These are phyloP conservation scores for Euphrasia arctica DNA, from an alignment of 305 asterid species.

Conservation along the genomic window DNA sequence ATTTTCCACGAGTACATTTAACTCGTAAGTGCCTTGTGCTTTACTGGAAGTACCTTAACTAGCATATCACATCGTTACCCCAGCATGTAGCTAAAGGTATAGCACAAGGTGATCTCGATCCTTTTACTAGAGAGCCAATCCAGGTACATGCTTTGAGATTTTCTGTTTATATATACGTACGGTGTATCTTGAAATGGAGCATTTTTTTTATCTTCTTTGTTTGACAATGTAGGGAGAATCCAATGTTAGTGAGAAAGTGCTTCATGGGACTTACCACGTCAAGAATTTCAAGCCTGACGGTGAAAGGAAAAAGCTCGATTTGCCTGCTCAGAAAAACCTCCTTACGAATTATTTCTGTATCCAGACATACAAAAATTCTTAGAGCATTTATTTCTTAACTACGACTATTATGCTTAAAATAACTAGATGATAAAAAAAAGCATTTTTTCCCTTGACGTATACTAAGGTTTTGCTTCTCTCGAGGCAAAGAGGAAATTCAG, in stretches of 20 bases:
- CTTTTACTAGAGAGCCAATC: constrained; percentile 70
- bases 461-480: constrained; percentile 74
- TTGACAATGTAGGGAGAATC: constrained; percentile 39
- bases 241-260: constrained; percentile 35
- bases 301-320: constrained; percentile 63
- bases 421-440: not conserved
- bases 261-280: constrained; percentile 46
- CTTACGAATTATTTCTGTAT: constrained; percentile 93
- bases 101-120: constrained; percentile 85
- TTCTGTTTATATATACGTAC: constrained; percentile 1
- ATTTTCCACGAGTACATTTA: constrained; percentile 17
- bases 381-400: constrained; percentile 17
- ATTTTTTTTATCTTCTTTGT: constrained; percentile 7
- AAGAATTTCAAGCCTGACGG: constrained; percentile 59
- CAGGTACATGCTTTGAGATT: constrained; percentile 47
- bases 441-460: constrained; percentile 43
- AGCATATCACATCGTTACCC: constrained; percentile 53
- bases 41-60: no score
- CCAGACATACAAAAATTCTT: constrained; percentile 34
- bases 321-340: constrained; percentile 87
- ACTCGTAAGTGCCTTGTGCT: not conserved
- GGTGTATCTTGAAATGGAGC: not conserved
- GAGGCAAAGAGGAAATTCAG: constrained; percentile 84
- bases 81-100: constrained; percentile 77
- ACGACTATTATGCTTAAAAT: not conserved